Evolutionary conservation across 768 basidiomycete species (phyloP).

Genomic region (Pulveroboletus frians): DNA sequence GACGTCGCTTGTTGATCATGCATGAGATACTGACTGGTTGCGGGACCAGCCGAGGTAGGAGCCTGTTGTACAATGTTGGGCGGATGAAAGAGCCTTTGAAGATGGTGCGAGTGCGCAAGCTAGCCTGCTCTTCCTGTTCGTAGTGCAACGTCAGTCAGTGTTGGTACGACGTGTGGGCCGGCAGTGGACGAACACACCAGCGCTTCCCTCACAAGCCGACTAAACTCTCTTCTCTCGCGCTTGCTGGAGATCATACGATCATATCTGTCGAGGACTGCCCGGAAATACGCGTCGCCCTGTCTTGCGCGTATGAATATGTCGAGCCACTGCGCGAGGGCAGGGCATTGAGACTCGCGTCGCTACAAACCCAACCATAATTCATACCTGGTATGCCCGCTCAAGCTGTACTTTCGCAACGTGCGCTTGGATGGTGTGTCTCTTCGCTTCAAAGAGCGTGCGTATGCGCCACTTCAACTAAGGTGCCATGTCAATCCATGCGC

Average conservation of each 20-base stretch:
- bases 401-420: constrained; percentile 44
- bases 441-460: constrained; percentile 46
- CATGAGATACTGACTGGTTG: constrained; percentile 68
- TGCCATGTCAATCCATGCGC: not conserved
- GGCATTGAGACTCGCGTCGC: not conserved
- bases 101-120: constrained; percentile 55
- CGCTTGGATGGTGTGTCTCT: constrained; percentile 51
- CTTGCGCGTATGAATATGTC: constrained; percentile 51
- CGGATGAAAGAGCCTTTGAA: constrained; percentile 70
- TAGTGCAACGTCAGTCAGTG: not conserved
- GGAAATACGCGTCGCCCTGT: constrained; percentile 45
- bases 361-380: constrained; percentile 10
- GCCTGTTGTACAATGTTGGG: constrained; percentile 56
- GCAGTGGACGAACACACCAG: constrained; percentile 37
- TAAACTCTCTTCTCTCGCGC: constrained; percentile 45
- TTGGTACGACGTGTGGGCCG: not conserved
- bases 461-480: constrained; percentile 56
- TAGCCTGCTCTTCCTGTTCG: constrained; percentile 51
- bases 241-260: constrained; percentile 50
- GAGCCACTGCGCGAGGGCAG: constrained; percentile 40
- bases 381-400: constrained; percentile 52
- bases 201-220: constrained; percentile 43
- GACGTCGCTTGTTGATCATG: constrained; percentile 56
- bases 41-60: constrained; percentile 75
- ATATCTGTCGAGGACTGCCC: constrained; percentile 51